Evolutionary conservation across 768 basidiomycete genomes (phyloP), one percentile per base, ranked within the genome.

Genomic region (Coprinopsis cinerea): DNA sequence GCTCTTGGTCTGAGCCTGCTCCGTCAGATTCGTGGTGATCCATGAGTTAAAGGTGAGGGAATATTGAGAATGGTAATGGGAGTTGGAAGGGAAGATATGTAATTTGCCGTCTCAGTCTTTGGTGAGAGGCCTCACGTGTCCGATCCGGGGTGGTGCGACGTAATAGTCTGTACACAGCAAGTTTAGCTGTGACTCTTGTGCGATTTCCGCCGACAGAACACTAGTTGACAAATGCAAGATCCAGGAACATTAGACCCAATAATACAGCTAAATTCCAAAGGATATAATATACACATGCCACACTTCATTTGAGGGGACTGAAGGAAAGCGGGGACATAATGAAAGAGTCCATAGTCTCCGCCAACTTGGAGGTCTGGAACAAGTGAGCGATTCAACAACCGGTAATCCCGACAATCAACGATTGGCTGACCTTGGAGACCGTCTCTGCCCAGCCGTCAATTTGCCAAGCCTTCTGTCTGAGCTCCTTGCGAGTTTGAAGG

Each of bases 371-470:
- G 2, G 96, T 99, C 92, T 97, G 65, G 24, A 54, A 46, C 51
- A 13, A 18, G 22, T 7, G 30, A 32, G 7, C 30, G 15, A 32
- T 32, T 45, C 17, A 53, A 42, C 7, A 20, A 18, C 27, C 44
- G 51, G 48, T 60, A 41, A 54, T 30, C 35, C 51, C 41, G 10
- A 25, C 40, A 32, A 27, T 57, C 34, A 47, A 47, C 17, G 18
- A 26, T 44, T 39, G 24, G 30, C 11, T 26, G 56, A 83, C 93
- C 83, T 94, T 92, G 53, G 85, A 83, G 27, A 95, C 92, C 0
- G 92, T 95, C 65, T 90, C 89, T 37, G 88, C 87, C 95, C 95
- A 99, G 3, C 92, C 92, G 53, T 94, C 91, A 57, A 92, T 76
- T 59, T 89, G 79, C 95, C 95, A 99, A 20, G 93, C 92, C 64